Percentiles rank a stretch among this genome's conserved stretches.
phyloP scores from a whole-genome alignment of 2,329 filamentous ascomycete genomes.

The Coniosporium tulheliwenetii region DNA sequence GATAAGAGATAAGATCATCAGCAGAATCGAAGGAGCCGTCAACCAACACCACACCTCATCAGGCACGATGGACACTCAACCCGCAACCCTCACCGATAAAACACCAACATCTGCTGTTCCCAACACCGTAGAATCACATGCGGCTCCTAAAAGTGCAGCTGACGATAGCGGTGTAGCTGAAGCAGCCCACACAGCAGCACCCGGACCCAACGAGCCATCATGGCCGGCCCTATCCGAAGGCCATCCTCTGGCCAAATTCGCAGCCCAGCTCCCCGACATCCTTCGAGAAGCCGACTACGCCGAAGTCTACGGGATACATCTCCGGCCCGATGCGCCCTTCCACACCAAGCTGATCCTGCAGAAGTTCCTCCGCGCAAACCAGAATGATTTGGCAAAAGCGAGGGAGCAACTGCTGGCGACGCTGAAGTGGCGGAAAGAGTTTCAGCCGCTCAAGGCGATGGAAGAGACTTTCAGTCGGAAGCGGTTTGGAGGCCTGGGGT shows the following conservation, averaged over 20 bases:
- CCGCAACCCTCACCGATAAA: too few relatives aligned
- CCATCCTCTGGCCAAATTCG: conserved; percentile 38
- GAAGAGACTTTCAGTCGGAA: conserved; percentile 44
- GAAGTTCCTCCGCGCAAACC: conserved; percentile 88
- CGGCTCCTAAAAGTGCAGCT: too few relatives aligned
- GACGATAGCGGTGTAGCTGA: too few relatives aligned
- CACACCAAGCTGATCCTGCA: conserved; percentile 75
- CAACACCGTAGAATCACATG: too few relatives aligned
- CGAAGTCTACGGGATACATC: conserved; percentile 78
- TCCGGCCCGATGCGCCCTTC: conserved; percentile 38
- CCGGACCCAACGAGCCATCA: background rate
- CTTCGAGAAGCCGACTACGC: conserved; percentile 41
- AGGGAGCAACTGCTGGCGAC: conserved; percentile 65
- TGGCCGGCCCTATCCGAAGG: conserved; percentile 22
- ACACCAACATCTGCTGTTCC: too few relatives aligned
- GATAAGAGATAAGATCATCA: too few relatives aligned
- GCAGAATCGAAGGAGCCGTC: too few relatives aligned
- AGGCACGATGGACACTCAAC: too few relatives aligned
- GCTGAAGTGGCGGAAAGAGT: conserved; percentile 67
- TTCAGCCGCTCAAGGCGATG: conserved; percentile 51
- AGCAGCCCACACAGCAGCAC: too few relatives aligned
- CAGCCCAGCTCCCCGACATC: conserved; percentile 42
- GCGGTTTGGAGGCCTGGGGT: conserved; percentile 69
- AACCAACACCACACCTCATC: too few relatives aligned
- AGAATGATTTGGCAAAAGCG: conserved; percentile 56